Evolutionary conservation across 306 rosid species (phyloP).

Genomic region (Glycine tomentella): DNA sequence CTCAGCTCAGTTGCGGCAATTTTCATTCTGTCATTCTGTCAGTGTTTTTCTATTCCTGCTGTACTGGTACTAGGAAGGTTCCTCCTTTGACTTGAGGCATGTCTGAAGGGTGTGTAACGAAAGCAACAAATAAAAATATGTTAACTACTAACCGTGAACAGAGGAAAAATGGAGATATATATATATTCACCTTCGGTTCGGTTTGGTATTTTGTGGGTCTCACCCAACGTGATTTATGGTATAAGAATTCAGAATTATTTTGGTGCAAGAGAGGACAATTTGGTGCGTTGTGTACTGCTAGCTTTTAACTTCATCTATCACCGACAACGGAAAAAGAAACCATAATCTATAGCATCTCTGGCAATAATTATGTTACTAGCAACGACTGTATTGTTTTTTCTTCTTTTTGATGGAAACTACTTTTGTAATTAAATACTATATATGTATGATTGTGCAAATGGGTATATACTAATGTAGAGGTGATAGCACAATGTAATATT

Average conservation of each 20-base stretch:
- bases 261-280: neutral
- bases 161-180: no score
- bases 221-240: constrained; percentile 1
- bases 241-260: neutral
- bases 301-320: no score
- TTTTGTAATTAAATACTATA: no score
- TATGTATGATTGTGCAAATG: no score
- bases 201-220: constrained; percentile 21
- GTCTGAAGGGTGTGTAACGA: neutral
- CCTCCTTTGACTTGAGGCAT: constrained; percentile 19
- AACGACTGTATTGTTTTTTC: no score
- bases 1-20: neutral
- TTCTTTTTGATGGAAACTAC: no score
- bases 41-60: neutral
- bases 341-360: no score
- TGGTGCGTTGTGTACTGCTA: no score
- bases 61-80: constrained; percentile 8
- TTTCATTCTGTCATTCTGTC: neutral
- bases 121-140: constrained; percentile 22
- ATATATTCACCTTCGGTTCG: neutral
- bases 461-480: no score
- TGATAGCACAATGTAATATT: no score
- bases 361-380: no score
- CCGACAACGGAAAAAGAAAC: no score
- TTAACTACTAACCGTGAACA: neutral